Conservation (phyloP, 495 filamentous ascomycete genomes). For the Cairneyella variabilis region DNA sequence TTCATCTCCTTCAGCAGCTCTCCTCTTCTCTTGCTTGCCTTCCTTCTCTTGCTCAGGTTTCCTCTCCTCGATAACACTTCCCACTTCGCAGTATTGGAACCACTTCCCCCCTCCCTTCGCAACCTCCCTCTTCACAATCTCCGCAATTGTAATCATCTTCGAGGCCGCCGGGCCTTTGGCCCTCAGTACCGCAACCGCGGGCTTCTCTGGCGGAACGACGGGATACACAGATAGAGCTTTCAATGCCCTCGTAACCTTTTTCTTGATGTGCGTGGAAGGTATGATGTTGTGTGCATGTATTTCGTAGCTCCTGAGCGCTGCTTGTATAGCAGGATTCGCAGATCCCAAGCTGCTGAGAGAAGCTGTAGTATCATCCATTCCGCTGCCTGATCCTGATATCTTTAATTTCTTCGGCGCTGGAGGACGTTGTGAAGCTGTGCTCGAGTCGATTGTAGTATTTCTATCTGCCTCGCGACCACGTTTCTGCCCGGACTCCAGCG, state of each 20-base stretch:
- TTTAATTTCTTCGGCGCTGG: no score
- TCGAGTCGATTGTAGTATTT: no score
- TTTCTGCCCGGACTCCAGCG: no score
- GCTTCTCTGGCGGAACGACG: constrained; percentile 27
- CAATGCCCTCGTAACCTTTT: constrained; percentile 45
- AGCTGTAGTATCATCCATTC: not conserved
- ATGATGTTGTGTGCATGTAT: constrained; percentile 36
- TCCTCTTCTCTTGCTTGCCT: constrained; percentile 46
- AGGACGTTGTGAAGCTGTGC: no score
- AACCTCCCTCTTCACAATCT: constrained; percentile 60
- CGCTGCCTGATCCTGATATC: not conserved
- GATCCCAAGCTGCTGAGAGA: not conserved
- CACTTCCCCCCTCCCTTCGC: constrained; percentile 45
- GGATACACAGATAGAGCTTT: constrained; percentile 35
- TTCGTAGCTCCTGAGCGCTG: constrained; percentile 9
- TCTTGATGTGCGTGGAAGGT: constrained; percentile 51
- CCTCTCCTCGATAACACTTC: constrained; percentile 29
- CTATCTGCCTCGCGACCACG: no score
- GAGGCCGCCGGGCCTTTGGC: constrained; percentile 46
- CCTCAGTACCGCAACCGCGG: constrained; percentile 40
- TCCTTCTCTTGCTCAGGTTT: not conserved
- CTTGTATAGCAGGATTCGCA: not conserved
- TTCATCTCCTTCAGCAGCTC: not conserved
- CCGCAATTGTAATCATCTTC: constrained; percentile 62
- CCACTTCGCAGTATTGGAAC: constrained; percentile 59